Evolutionary conservation across 2,329 filamentous ascomycete genomes (phyloP).

Genomic region (Kalmusia sp.): DNA sequence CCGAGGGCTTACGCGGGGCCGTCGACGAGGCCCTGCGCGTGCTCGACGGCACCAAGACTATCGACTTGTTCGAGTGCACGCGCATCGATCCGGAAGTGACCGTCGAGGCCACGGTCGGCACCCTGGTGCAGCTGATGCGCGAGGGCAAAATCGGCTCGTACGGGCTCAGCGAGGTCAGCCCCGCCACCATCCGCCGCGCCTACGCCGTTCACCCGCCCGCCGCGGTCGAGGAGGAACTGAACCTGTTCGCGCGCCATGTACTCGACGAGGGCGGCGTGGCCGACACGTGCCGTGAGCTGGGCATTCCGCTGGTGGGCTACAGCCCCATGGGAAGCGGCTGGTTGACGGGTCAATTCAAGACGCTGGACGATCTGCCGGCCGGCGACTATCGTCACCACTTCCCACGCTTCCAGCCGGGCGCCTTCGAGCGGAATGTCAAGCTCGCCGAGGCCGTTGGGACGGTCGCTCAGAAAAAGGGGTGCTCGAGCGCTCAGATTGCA

Average conservation of each 20-base stretch:
- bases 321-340: conserved; percentile 69
- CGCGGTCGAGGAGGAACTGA: conserved; percentile 65
- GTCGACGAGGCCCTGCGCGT: neutral
- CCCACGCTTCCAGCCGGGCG: conserved; percentile 68
- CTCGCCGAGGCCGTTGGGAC: conserved; percentile 65
- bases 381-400: conserved; percentile 53
- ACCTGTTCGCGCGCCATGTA: conserved; percentile 60
- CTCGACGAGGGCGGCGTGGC: conserved; percentile 62
- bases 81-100: conserved; percentile 47
- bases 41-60: conserved; percentile 3
- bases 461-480: conserved; percentile 64
- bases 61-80: conserved; percentile 51
- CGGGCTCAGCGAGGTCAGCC: conserved; percentile 47
- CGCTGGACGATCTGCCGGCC: conserved; percentile 60
- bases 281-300: conserved; percentile 61
- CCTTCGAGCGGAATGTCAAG: conserved; percentile 67
- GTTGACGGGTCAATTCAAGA: conserved; percentile 48
- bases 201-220: conserved; percentile 59
- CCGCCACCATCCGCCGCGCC: conserved; percentile 51
- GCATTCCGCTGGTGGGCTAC: conserved; percentile 70
- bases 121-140: conserved; percentile 27
- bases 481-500: conserved; percentile 67
- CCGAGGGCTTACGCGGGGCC: too few relatives aligned
- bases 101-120: conserved; percentile 46
- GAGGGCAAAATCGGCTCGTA: conserved; percentile 49